These are phyloP conservation scores for Cladosporium oxysporum DNA, from an alignment of 2,329 filamentous ascomycete species.

Conservation along the genomic window DNA sequence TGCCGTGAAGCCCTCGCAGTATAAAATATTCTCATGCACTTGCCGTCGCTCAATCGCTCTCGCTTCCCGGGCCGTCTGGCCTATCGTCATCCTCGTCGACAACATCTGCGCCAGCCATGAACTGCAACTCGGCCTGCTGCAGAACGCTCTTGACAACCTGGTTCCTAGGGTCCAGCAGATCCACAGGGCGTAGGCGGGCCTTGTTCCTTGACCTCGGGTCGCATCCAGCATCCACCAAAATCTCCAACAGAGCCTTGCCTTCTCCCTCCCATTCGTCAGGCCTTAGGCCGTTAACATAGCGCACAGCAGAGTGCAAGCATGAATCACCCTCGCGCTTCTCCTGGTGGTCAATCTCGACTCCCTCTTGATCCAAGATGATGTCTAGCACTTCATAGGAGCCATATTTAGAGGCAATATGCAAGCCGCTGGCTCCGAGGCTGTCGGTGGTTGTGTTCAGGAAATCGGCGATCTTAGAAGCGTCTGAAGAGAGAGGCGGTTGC, in stretches of 20 bases:
- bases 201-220: slow-evolving; percentile 68
- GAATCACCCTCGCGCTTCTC: slow-evolving; percentile 73
- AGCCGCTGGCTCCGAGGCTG: slow-evolving; percentile 81
- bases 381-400: slow-evolving; percentile 88
- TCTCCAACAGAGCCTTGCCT: slow-evolving; percentile 68
- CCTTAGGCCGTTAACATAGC: slow-evolving; percentile 71
- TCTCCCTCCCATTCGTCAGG: slow-evolving; percentile 61
- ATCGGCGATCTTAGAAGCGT: slow-evolving; percentile 64
- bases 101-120: slow-evolving; percentile 50
- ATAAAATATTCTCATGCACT: background rate
- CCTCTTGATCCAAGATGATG: slow-evolving; percentile 76
- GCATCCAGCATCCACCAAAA: slow-evolving; percentile 79
- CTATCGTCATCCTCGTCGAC: slow-evolving; percentile 48
- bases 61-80: slow-evolving; percentile 46
- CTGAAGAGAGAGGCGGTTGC: slow-evolving; percentile 46
- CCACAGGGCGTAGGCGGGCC: slow-evolving; percentile 68
- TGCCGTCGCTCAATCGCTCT: slow-evolving; percentile 43
- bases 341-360: slow-evolving; percentile 80
- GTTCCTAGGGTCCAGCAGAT: slow-evolving; percentile 74
- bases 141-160: slow-evolving; percentile 62
- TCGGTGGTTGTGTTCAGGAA: slow-evolving; percentile 86
- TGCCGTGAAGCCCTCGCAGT: background rate
- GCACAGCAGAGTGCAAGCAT: slow-evolving; percentile 75
- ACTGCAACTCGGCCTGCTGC: slow-evolving; percentile 69
- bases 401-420: slow-evolving; percentile 83